Base-by-base conservation (phyloP, 2,329 filamentous ascomycete genomes). In the Intubia oerlemansii region DNA sequence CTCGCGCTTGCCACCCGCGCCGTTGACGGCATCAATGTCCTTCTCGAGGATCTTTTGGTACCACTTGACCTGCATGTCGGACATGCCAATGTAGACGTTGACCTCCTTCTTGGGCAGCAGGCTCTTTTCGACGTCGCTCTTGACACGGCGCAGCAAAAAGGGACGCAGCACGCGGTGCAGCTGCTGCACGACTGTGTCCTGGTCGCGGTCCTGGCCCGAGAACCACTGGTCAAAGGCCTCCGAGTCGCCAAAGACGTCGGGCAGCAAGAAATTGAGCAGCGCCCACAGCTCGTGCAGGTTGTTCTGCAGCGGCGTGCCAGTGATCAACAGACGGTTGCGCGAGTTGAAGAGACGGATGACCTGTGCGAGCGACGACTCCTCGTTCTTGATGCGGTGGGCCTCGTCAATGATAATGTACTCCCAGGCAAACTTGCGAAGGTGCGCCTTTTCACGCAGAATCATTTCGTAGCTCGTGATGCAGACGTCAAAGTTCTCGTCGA, bases 371-470 rank as follows among this genome's bases (percentile, higher is more conserved):
- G 88, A 93, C 0, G 88, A 98, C 49, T 95, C 82, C 47, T 98
- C 88, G 51, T 98, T 98, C 59, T 98, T 98, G 65, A 98, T 98
- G 35, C 88, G 81, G 51, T 98, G 88, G 3, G 88, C 69, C 54
- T 98, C 88, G 43, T 98, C 88, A 38, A 98, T 92, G 41, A 98
- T 92, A 50, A 98, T 98, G 52, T 98, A 98, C 49, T 98, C 85
- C 88, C 88, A 98, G 0, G 88, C 84, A 48, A 98, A 91, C 50
- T 95, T 95, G 56, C 88, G 92, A 39, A 98, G 52, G 41, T 92
- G 81, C 1, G 78, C 62, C 56, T 98, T 95, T 47, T 98, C 88
- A 33, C 88, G 71, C 10, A 98, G 61, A 34, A 98, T 82, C 85
- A 98, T 95, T 50, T 98, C 88, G 54, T 98, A 98, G 49, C 84